Conservation (phyloP, 2,329 filamentous ascomycete genomes). For the Aureobasidium melanogenum region DNA sequence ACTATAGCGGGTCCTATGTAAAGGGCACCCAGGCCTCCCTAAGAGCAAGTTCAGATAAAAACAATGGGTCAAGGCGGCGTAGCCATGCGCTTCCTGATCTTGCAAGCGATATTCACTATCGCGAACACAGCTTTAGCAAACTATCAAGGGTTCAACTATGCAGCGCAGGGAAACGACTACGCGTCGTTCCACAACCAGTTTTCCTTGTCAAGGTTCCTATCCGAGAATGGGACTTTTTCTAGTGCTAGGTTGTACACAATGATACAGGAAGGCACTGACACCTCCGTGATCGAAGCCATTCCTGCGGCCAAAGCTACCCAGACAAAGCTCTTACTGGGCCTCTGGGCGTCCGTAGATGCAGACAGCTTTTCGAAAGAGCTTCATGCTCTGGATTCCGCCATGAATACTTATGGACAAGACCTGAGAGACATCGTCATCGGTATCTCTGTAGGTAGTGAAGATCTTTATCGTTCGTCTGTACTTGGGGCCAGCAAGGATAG, state of each 20-base stretch:
- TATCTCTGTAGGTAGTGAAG: slow-evolving; percentile 80
- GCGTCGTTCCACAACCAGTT: slow-evolving; percentile 58
- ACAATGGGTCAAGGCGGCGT: too few relatives aligned
- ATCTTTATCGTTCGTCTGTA: slow-evolving; percentile 39
- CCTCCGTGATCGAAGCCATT: background rate
- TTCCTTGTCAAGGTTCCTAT: slow-evolving; percentile 53
- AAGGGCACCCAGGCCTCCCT: too few relatives aligned
- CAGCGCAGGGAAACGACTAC: background rate
- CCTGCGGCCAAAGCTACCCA: background rate
- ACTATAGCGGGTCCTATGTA: too few relatives aligned
- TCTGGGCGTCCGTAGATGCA: slow-evolving; percentile 68
- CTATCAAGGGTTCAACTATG: background rate
- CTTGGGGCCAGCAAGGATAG: background rate
- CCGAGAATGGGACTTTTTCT: slow-evolving; percentile 55
- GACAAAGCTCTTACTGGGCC: slow-evolving; percentile 56
- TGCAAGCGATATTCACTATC: too few relatives aligned
- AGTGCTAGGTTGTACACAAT: slow-evolving; percentile 39
- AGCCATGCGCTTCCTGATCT: too few relatives aligned
- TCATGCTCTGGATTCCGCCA: slow-evolving; percentile 59
- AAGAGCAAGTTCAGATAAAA: too few relatives aligned
- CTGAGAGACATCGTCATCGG: slow-evolving; percentile 63
- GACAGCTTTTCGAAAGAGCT: slow-evolving; percentile 63
- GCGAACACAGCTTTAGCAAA: background rate
- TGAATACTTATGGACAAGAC: slow-evolving; percentile 46
- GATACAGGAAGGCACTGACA: background rate